Evolutionary conservation across 352 stramenopile genomes (phyloP), one percentile per base, ranked within the genome.

Genomic region (Phytophthora citricola): DNA sequence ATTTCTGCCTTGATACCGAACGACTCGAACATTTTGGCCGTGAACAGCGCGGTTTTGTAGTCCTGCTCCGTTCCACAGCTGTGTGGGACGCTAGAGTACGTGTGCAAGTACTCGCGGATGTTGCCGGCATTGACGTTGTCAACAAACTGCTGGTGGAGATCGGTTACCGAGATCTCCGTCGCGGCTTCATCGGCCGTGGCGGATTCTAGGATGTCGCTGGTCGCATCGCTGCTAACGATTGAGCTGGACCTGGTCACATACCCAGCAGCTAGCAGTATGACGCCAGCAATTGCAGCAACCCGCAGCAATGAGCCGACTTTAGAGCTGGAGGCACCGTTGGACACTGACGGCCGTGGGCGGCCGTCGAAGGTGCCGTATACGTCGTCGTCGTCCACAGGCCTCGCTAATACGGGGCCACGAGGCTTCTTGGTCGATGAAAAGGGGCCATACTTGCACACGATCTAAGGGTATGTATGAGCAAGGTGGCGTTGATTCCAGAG

Each of bases 1-100:
- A 89, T 89, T 36, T 81, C 66, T 11, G 83, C 72, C 11, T 87
- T 73, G 29, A 94, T 74, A 7, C 63, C 57, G 34, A 71, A 71
- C 11, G 63, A 71, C 38, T 71, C 49, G 27, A 71, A 67, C 44
- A 58, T 60, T 22, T 67, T 47, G 7, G 46, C 57, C 9, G 63
- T 71, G 34, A 54, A 71, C 27, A 71, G 24, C 10, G 63, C 63
- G 8, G 63, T 69, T 17, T 68, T 68, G 36, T 68, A 68, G 52
- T 68, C 60, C 29, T 68, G 60, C 53, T 68, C 60, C 14, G 60
- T 71, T 6, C 63, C 56, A 10, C 63, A 66, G 17, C 56, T 71
- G 43, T 67, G 63, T 1, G 47, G 63, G 11, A 66, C 55, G 39
- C 63, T 71, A 6, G 56, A 71, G 27, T 75, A 87, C 56, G 63